Evolutionary conservation across 2,329 filamentous ascomycete genomes (phyloP), one percentile per base, ranked within the genome.

Genomic region (Fusarium sarcochroum): DNA sequence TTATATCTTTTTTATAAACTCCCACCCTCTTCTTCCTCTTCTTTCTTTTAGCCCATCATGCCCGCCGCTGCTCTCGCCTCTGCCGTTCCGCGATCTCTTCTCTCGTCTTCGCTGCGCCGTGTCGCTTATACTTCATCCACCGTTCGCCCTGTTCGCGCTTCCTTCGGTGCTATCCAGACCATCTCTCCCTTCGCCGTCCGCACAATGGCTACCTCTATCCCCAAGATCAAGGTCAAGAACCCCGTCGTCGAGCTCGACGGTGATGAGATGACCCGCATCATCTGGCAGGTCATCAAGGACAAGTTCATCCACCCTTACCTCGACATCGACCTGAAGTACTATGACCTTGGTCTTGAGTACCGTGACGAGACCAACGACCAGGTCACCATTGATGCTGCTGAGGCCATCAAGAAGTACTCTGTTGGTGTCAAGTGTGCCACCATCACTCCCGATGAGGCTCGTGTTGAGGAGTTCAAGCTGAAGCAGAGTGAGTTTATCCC

Each of bases 151-250:
- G 68, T 74, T 77, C 70, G 68, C 79, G 58, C 67, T 71, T 93
- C 48, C 92, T 80, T 79, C 61, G 79, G 78, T 65, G 77, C 78
- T 61, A 68, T 78, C 54, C 78, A 80, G 65, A 80, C 79, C 41
- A 71, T 75, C 49, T 79, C 93, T 0, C 90, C 97, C 15, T 80
- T 81, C 78, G 85, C 81, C 73, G 90, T 97, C n/a, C 80, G 81
- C 79, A 85, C 81, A 75, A 89, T 90, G 87, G 84, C 86, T 58
- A 81, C 86, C 72, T 49, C 63, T 75, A 42, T 48, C 62, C 85
- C 88, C 78, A 99, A 98, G 91, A 98, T 98, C 88, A 96, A 97
- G 89, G 96, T 99, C 86, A 94, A 97, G 90, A 98, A 97, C 84
- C 96, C 96, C 72, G 91, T 99, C 80, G 96, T 99, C 81, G 96